Evolutionary conservation across 2,329 filamentous ascomycete species (phyloP), one percentile per base, ranked within the genome.

Genomic region (Alternaria conjuncta): DNA sequence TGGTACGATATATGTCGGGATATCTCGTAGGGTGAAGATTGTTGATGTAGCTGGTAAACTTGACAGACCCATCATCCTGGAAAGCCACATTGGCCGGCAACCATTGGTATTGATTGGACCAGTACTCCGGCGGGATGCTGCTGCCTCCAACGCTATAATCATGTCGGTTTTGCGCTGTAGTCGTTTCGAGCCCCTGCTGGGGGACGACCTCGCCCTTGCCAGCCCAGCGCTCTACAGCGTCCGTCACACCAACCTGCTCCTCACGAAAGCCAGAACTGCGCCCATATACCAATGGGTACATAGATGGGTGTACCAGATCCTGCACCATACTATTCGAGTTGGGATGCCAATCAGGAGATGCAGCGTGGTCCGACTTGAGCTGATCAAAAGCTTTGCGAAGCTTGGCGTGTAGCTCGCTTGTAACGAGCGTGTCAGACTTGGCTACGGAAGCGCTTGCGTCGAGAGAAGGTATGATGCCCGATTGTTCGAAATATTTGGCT

Each of bases 271-370:
- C 80, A 4, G 80, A 80, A 3, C 82, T 83, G 13, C 77, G 75
- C 0, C 86, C 86, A 67, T 87, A 88, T 2, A 87, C 73, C 0
- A 91, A 75, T 0, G 89, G 88, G 66, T 84, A 91, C 7, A 91
- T 79, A 0, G 88, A 91, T 1, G 89, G 88, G 66, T 91, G 85
- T 6, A 91, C 83, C 2, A 91, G 78, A 71, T 92, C 86, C 0
- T 89, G 83, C 2, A 92, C 88, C 63, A 83, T 84, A 1, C 80
- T 75, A 30, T 87, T 79, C 0, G 86, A 88, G 3, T 84, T 81
- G 0, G 89, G 89, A 74, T 91, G 87, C 84, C 86, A 92, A 7
- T 86, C 83, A 0, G 85, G 83, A 13, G 55, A 57, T 4, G 44
- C 9, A 13, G 46, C 50, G 21, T 69, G 69, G 1, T 86, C 81